phyloP scores from a whole-genome alignment of 2,329 filamentous ascomycete species.

The Chaetomium globosum region DNA sequence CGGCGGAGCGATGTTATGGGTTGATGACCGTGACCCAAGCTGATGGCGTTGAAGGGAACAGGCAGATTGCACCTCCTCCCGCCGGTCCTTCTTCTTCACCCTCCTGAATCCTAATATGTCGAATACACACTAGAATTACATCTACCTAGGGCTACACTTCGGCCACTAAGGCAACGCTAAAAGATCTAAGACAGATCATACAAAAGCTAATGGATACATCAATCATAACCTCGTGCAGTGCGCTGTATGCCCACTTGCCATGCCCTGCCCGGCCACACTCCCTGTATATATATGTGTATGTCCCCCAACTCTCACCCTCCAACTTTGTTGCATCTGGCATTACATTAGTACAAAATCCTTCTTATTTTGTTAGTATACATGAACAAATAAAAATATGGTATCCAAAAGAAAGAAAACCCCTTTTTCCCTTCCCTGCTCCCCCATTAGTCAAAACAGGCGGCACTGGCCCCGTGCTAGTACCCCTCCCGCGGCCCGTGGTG shows the following conservation, averaged over 20 bases:
- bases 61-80: no score
- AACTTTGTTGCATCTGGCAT: conserved; percentile 15
- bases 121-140: conserved; percentile 25
- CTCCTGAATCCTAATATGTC: neutral
- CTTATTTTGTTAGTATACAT: conserved; percentile 27
- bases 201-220: conserved; percentile 19
- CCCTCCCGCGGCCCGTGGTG: conserved; percentile 31
- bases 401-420: conserved; percentile 4
- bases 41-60: neutral
- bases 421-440: neutral
- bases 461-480: conserved; percentile 27
- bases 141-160: neutral
- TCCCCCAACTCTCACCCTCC: neutral
- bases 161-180: conserved; percentile 1
- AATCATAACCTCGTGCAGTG: conserved; percentile 27
- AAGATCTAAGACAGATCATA: conserved; percentile 21
- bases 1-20: neutral
- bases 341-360: conserved; percentile 28
- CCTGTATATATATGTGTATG: neutral
- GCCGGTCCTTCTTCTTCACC: neutral
- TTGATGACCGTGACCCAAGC: neutral
- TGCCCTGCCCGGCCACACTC: neutral
- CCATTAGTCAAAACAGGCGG: neutral
- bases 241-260: conserved; percentile 21
- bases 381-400: neutral